Evolutionary conservation across 352 stramenopile genomes (phyloP), one percentile per base, ranked within the genome.

Genomic region (Hyaloperonospora brassicae): DNA sequence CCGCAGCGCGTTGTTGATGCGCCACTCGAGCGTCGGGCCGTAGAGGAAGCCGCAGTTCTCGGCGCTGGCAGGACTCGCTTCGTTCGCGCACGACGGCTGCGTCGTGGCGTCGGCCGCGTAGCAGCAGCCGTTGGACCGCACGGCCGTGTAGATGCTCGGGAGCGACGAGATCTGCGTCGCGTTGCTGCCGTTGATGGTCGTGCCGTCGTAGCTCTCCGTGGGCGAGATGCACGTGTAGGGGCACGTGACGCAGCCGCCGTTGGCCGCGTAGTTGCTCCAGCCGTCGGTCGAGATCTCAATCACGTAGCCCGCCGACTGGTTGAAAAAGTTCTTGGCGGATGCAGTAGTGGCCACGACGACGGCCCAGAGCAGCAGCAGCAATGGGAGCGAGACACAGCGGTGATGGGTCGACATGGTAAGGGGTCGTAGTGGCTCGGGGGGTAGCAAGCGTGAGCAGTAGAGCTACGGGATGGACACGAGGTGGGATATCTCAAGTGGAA

Each of bases 31-130:
- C 58, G 80, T 90, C 12, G 84, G 84, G 2, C 84, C 84, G 57
- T 87, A 89, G 8, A 94, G 55, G 49, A 94, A 94, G 27, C 84
- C 84, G 42, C 84, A 94, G 38, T 76, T 70, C 59, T 94, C 84
- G 0, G 78, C 65, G 0, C 47, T 73, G 7, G 68, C 5, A 1
- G 84, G 84, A n/a, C 60, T 85, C 5, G 84, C 84, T 44, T 90
- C 73, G 0, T 51, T 41, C 11, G 69, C 73, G 53, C 84, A 94
- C 47, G 71, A 72, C 1, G 84, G 84, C 48, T 75, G 66, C 57
- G 76, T 84, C 10, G 64, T 62, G 2, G 66, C 72, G 12, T 69
- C 63, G 43, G 79, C 66, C 9, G 81, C 70, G 60, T 89, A 94
- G 69, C 84, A 94, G 66, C 84, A 94, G 40, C 84, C 84, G 60